These are phyloP conservation scores for Stagonosporopsis rhizophila DNA, from an alignment of 2,329 filamentous ascomycete species.

Conservation along the genomic window DNA sequence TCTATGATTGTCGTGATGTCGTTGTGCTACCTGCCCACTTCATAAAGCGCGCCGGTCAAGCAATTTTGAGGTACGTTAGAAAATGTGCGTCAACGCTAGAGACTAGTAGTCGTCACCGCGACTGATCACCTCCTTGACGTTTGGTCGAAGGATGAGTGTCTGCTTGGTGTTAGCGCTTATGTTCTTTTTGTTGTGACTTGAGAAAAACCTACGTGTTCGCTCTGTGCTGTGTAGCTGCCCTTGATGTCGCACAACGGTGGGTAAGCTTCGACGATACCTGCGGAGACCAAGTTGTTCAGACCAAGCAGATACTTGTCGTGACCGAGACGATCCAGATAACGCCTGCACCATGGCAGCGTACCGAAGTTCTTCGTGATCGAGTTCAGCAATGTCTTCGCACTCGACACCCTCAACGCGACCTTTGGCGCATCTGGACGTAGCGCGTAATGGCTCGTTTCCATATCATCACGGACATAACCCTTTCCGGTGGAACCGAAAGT, in stretches of 20 bases:
- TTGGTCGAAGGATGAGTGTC: slow-evolving; percentile 49
- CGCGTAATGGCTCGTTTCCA: slow-evolving; percentile 89
- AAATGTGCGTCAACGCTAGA: not conserved
- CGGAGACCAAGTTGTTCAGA: slow-evolving; percentile 83
- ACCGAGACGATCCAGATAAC: slow-evolving; percentile 90
- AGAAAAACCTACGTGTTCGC: slow-evolving; percentile 78
- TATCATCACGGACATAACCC: slow-evolving; percentile 84
- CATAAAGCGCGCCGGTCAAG: not conserved
- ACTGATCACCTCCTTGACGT: slow-evolving; percentile 85
- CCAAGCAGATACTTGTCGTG: slow-evolving; percentile 94
- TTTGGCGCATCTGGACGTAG: slow-evolving; percentile 75
- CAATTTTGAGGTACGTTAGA: not conserved
- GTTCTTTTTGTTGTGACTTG: not conserved
- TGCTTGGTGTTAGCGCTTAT: slow-evolving; percentile 25
- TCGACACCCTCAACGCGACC: slow-evolving; percentile 76
- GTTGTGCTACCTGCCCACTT: not conserved
- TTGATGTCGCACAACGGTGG: slow-evolving; percentile 90
- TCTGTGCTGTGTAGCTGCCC: slow-evolving; percentile 93
- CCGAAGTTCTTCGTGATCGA: slow-evolving; percentile 97
- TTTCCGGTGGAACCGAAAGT: slow-evolving; percentile 94
- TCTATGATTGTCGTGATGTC: slow-evolving; percentile 13
- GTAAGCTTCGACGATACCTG: slow-evolving; percentile 87
- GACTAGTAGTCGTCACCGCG: slow-evolving; percentile 81
- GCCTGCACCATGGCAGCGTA: slow-evolving; percentile 86
- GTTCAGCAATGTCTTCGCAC: slow-evolving; percentile 83